A percentile compares a stretch with the other conserved stretches of the same genome.
These are phyloP conservation scores for Hordeum pubiflorum DNA, from an alignment of 202 grass and related monocot genomes.

Conservation along the genomic window DNA sequence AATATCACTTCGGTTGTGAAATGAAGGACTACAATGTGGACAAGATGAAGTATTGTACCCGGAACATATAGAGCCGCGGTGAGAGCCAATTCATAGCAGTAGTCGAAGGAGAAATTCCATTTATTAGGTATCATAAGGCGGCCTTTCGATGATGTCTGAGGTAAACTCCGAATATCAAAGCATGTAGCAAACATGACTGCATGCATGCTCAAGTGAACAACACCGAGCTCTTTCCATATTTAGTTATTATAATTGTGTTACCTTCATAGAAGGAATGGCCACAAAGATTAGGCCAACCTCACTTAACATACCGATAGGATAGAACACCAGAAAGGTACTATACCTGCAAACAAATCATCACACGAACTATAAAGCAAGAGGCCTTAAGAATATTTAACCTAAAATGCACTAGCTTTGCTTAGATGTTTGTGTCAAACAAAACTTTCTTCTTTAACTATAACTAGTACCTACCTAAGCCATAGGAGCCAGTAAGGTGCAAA, in stretches of 20 bases:
- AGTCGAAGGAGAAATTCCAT: constrained; percentile 55
- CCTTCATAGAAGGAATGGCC: constrained; percentile 74
- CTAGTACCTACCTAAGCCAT: constrained; percentile 24
- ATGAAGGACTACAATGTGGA: neutral
- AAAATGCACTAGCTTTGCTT: too few species aligned
- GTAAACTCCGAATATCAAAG: neutral
- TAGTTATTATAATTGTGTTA: constrained; percentile 1
- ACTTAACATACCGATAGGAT: constrained; percentile 73
- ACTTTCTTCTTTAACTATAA: neutral
- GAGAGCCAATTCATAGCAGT: constrained; percentile 27
- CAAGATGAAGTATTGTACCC: constrained; percentile 17
- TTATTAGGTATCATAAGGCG: constrained; percentile 46
- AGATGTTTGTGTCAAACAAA: too few species aligned
- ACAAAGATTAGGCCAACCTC: constrained; percentile 79
- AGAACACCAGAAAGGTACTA: constrained; percentile 73
- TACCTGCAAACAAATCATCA: constrained; percentile 37
- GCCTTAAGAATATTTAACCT: too few species aligned
- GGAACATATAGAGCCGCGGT: constrained; percentile 41
- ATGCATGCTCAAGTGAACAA: neutral
- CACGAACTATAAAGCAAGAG: too few species aligned
- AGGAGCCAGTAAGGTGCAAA: constrained; percentile 68
- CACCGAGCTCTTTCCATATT: neutral
- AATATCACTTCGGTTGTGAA: neutral
- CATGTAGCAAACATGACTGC: neutral
- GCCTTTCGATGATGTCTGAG: constrained; percentile 52